Percentiles rank a stretch among this genome's conserved stretches.
Conservation (phyloP, 768 basidiomycete species). For the Guyanaporus albipodus region DNA sequence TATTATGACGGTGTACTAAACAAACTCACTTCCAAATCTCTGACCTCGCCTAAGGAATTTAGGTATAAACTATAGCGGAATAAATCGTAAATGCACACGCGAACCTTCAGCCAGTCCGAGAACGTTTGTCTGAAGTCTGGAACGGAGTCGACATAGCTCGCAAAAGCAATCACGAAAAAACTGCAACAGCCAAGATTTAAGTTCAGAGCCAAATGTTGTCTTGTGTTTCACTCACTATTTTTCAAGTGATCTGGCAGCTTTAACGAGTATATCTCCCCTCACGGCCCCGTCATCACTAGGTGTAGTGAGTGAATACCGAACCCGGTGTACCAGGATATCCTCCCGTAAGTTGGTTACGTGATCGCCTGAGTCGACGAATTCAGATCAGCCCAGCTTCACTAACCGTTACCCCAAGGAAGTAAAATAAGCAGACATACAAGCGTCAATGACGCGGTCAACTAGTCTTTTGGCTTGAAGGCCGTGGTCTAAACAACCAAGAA, state of each 20-base stretch:
- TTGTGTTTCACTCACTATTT: slow-evolving; percentile 69
- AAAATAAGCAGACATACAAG: slow-evolving; percentile 36
- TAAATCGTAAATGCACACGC: slow-evolving; percentile 8
- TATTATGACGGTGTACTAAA: neutral
- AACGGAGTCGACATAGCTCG: slow-evolving; percentile 75
- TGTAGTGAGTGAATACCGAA: slow-evolving; percentile 81
- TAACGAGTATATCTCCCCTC: slow-evolving; percentile 51
- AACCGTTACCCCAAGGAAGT: neutral
- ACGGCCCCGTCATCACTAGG: slow-evolving; percentile 59
- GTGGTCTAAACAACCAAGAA: slow-evolving; percentile 89
- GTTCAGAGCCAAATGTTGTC: neutral
- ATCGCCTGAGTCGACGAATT: slow-evolving; percentile 53
- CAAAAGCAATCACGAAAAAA: slow-evolving; percentile 93
- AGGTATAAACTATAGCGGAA: neutral
- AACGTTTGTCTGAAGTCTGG: slow-evolving; percentile 67
- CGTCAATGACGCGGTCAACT: slow-evolving; percentile 88
- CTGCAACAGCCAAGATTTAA: slow-evolving; percentile 35
- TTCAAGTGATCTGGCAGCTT: slow-evolving; percentile 74
- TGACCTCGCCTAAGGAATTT: slow-evolving; percentile 53
- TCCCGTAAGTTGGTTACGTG: slow-evolving; percentile 91
- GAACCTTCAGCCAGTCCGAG: slow-evolving; percentile 81
- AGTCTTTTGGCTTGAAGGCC: slow-evolving; percentile 83
- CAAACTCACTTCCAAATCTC: slow-evolving; percentile 88
- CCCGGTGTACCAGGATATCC: slow-evolving; percentile 75
- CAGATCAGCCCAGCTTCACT: slow-evolving; percentile 5